Evolutionary conservation across 306 rosid species (phyloP).

Genomic region (Vicia faba): DNA sequence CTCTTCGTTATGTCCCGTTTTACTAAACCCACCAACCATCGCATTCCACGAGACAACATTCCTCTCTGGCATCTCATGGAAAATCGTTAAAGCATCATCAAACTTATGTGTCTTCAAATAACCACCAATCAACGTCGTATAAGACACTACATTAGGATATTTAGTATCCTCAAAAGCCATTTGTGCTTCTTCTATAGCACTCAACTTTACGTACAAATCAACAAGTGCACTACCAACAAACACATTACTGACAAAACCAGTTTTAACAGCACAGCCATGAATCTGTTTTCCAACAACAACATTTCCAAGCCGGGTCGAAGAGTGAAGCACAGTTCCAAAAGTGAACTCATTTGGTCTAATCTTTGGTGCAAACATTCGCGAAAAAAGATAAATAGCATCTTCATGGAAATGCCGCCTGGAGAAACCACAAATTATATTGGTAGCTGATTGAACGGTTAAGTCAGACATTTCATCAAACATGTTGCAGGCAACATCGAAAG

Average conservation of each 20-base stretch:
- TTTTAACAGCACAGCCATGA: constrained; percentile 66
- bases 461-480: constrained; percentile 67
- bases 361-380: constrained; percentile 56
- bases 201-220: constrained; percentile 75
- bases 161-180: constrained; percentile 60
- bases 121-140: constrained; percentile 73
- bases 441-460: constrained; percentile 61
- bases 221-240: constrained; percentile 81
- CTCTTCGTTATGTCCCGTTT: constrained; percentile 80
- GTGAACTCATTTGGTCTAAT: constrained; percentile 77
- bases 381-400: constrained; percentile 62
- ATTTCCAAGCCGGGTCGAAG: constrained; percentile 50
- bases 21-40: constrained; percentile 82
- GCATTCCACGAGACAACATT: constrained; percentile 87
- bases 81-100: constrained; percentile 64
- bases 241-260: constrained; percentile 56
- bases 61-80: constrained; percentile 70
- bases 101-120: constrained; percentile 61
- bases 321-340: constrained; percentile 68
- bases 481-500: constrained; percentile 53
- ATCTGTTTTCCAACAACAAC: constrained; percentile 62
- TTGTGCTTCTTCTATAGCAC: constrained; percentile 57
- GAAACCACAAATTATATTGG: constrained; percentile 57
- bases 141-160: constrained; percentile 78
- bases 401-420: constrained; percentile 48